Conservation (phyloP, 108 stramenopile genomes). For the Cyclotella choctawhatcheeana region DNA sequence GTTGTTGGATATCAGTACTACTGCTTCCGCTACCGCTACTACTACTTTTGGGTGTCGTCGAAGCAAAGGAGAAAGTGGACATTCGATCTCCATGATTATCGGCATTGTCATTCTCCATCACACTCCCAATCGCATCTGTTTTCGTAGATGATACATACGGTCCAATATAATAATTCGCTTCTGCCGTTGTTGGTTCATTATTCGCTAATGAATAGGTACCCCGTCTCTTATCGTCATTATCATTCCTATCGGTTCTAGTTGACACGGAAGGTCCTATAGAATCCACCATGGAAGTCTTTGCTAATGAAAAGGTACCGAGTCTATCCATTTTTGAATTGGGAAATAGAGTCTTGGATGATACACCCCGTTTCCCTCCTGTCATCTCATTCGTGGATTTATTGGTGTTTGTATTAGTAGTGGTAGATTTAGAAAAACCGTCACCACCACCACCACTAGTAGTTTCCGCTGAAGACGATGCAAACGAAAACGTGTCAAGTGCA, state of each 20-base stretch:
- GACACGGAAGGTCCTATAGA: neutral
- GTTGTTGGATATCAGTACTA: neutral
- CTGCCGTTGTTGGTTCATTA: too few species aligned
- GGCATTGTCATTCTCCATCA: neutral
- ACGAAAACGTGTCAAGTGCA: conserved; percentile 24
- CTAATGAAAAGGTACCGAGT: neutral
- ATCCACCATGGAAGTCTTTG: neutral
- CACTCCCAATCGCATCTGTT: neutral
- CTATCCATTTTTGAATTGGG: conserved; percentile 4
- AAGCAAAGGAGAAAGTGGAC: conserved; percentile 27
- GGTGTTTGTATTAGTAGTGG: neutral
- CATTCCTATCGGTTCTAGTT: neutral
- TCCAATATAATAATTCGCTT: neutral
- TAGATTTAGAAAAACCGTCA: neutral
- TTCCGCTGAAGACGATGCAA: conserved; percentile 19
- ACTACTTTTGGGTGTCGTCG: conserved; percentile 3
- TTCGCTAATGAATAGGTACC: conserved; percentile 8
- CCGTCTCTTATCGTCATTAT: neutral
- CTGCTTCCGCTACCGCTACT: too few species aligned
- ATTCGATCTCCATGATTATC: conserved; percentile 38
- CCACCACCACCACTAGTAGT: neutral
- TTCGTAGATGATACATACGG: neutral
- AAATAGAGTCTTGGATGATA: neutral
- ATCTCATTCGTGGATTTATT: too few species aligned
- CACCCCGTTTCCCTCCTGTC: neutral